Conservation (phyloP, 2,329 filamentous ascomycete genomes). For the Ascochyta koolunga region DNA sequence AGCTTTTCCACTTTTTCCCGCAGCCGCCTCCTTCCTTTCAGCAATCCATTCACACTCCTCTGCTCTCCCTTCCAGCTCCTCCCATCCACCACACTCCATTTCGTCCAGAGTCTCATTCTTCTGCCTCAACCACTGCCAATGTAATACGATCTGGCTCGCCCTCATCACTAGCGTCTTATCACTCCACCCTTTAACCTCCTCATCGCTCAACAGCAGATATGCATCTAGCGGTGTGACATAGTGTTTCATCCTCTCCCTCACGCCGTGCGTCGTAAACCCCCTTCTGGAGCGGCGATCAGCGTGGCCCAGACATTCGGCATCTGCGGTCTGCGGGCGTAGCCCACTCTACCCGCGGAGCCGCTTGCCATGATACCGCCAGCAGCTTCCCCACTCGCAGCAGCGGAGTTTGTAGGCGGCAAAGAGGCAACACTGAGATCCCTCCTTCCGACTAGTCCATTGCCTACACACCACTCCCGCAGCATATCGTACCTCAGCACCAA, state of each 20-base stretch:
- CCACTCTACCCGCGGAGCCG: not conserved
- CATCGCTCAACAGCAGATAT: constrained; percentile 29
- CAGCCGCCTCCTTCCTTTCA: constrained; percentile 17
- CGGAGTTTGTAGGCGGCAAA: not conserved
- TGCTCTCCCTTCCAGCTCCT: constrained; percentile 28
- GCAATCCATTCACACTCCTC: constrained; percentile 39
- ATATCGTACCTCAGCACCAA: constrained; percentile 38
- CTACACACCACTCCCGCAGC: constrained; percentile 29
- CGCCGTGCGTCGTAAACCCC: constrained; percentile 25
- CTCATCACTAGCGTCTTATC: constrained; percentile 10
- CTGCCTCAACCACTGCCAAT: constrained; percentile 39
- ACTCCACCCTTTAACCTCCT: constrained; percentile 25
- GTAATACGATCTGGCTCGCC: constrained; percentile 22
- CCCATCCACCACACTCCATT: constrained; percentile 33
- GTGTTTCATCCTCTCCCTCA: constrained; percentile 37
- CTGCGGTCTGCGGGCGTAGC: constrained; percentile 6
- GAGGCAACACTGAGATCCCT: constrained; percentile 19
- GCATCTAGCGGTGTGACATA: constrained; percentile 35
- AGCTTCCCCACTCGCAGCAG: not conserved
- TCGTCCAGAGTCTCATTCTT: constrained; percentile 32
- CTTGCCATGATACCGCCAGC: not conserved
- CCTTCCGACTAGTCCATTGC: constrained; percentile 5
- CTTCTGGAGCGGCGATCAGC: constrained; percentile 25
- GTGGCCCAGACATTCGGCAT: constrained; percentile 33
- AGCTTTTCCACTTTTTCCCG: not conserved